Evolutionary conservation across 495 filamentous ascomycete species (phyloP).

Genomic region (Umbilicaria muhlenbergii): DNA sequence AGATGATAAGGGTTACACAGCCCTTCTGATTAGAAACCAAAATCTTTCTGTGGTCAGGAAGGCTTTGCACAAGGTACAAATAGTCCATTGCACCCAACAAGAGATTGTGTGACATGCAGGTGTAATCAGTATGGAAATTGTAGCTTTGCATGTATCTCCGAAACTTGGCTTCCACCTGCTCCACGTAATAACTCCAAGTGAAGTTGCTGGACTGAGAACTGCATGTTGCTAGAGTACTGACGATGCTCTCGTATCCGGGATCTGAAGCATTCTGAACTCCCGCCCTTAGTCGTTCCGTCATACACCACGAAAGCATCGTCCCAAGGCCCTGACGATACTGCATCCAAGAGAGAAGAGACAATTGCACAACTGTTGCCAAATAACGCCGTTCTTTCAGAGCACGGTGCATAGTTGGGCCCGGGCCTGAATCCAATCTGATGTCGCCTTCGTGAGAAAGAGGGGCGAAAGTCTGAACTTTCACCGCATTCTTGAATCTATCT

Average conservation of each 20-base stretch:
- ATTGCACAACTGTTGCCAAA: slow-evolving; percentile 5
- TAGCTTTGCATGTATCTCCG: not conserved
- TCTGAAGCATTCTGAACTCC: slow-evolving; percentile 2
- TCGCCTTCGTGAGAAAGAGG: not conserved
- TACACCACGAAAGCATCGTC: slow-evolving; percentile 1
- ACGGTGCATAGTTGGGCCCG: slow-evolving; percentile 1
- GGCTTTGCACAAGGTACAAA: slow-evolving; percentile 9
- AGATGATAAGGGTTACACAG: slow-evolving; percentile 6
- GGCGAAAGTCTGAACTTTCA: not conserved
- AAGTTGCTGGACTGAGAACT: slow-evolving; percentile 8
- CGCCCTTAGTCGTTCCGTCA: slow-evolving; percentile 1
- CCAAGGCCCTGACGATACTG: slow-evolving; percentile 3
- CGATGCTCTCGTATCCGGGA: slow-evolving; percentile 8
- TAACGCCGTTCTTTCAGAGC: slow-evolving; percentile 9
- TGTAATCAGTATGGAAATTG: not conserved
- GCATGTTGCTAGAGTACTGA: slow-evolving; percentile 6
- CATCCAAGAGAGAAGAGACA: slow-evolving; percentile 10
- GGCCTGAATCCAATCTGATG: slow-evolving; percentile 4
- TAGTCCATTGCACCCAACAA: slow-evolving; percentile 9
- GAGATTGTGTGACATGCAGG: slow-evolving; percentile 1
- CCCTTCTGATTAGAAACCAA: slow-evolving; percentile 1
- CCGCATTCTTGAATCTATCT: slow-evolving; percentile 1
- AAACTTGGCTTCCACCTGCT: slow-evolving; percentile 1
- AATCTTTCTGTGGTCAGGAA: slow-evolving; percentile 8
- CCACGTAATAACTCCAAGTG: slow-evolving; percentile 2